Conservation (phyloP, 257 asterid species). For the Salvia miltiorrhiza region DNA sequence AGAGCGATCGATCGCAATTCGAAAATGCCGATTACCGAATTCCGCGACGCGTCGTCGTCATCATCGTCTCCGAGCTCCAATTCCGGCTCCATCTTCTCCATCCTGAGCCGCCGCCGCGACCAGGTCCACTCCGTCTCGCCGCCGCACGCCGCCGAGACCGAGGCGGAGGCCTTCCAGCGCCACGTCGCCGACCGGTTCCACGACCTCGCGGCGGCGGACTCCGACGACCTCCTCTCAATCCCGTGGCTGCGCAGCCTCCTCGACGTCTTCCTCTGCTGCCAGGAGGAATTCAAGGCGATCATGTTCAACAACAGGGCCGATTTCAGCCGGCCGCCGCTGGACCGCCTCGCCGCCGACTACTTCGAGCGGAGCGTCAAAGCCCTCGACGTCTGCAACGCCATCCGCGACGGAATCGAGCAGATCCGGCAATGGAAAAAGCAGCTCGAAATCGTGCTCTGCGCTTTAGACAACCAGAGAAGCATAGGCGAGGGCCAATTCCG, state of each 20-base stretch:
- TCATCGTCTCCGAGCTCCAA: conserved; percentile 3
- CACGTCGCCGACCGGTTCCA: conserved; percentile 46
- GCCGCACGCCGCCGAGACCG: conserved; percentile 24
- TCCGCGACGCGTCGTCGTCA: conserved; percentile 35
- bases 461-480: conserved; percentile 45
- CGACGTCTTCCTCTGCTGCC: conserved; percentile 53
- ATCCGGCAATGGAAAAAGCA: conserved; percentile 60
- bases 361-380: conserved; percentile 72
- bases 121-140: conserved; percentile 49
- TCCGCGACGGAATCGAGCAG: conserved; percentile 69
- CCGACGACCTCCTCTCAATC: conserved; percentile 53
- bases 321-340: conserved; percentile 41
- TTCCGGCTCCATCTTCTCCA: conserved; percentile 38
- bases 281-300: conserved; percentile 53
- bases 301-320: conserved; percentile 31
- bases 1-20: too few relatives aligned
- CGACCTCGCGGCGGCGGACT: conserved; percentile 35
- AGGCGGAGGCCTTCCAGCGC: conserved; percentile 49
- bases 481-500: conserved; percentile 74
- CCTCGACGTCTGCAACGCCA: conserved; percentile 67
- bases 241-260: conserved; percentile 58
- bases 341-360: conserved; percentile 37
- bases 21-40: conserved; percentile 43
- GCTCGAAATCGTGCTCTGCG: conserved; percentile 61
- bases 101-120: conserved; percentile 47